These are phyloP conservation scores for Stephanodiscus triporus DNA, from an alignment of 108 stramenopile genomes.

Conservation along the genomic window DNA sequence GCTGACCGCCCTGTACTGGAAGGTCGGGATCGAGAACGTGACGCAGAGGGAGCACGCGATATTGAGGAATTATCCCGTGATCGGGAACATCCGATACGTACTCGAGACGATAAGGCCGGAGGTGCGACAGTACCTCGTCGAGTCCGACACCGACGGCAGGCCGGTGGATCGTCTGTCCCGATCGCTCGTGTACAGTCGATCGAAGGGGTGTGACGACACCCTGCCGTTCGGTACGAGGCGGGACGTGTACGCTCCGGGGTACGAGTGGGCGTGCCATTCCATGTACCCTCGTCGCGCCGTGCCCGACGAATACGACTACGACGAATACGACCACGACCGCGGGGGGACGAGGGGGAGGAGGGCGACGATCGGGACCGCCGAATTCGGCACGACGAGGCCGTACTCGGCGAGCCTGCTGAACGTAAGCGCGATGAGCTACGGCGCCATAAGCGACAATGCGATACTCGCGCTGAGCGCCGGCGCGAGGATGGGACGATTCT, in stretches of 20 bases:
- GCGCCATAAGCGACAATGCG: conserved; percentile 81
- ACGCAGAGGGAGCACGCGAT: conserved; percentile 70
- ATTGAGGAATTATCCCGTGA: conserved; percentile 84
- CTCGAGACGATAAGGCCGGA: conserved; percentile 89
- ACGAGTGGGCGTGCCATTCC: conserved; percentile 88
- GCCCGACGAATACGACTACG: background rate
- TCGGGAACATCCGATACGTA: conserved; percentile 83
- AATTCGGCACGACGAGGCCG: conserved; percentile 55
- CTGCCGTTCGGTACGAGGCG: conserved; percentile 75
- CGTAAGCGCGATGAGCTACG: conserved; percentile 88
- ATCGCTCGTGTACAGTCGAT: conserved; percentile 73
- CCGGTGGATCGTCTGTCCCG: conserved; percentile 75
- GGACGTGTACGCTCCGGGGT: conserved; percentile 50
- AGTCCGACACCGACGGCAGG: conserved; percentile 71
- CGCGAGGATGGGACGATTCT: conserved; percentile 79
- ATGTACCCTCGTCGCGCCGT: conserved; percentile 52
- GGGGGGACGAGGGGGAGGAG: background rate
- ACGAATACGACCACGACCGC: background rate
- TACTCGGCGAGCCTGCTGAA: conserved; percentile 80
- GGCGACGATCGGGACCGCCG: background rate
- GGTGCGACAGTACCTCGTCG: conserved; percentile 83
- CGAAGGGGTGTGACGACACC: conserved; percentile 64
- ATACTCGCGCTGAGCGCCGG: conserved; percentile 78
- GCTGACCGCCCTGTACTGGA: conserved; percentile 72
- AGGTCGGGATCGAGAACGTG: conserved; percentile 73